Evolutionary conservation across 2,329 filamentous ascomycete genomes (phyloP).

Genomic region (Ceratocystis colombiana): DNA sequence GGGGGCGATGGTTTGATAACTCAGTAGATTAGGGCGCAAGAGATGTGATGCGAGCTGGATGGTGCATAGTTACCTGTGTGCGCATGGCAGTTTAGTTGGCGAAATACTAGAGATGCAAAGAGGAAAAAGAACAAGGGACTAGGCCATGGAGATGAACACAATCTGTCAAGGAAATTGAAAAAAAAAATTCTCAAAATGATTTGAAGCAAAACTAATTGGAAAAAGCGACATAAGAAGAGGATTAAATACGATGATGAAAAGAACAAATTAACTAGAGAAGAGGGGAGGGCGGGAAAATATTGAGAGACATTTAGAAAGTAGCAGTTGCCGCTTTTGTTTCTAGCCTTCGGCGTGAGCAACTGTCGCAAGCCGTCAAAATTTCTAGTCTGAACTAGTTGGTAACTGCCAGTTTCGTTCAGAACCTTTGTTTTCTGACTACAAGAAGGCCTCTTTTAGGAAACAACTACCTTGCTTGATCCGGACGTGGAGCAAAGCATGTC

Average conservation of each 20-base stretch:
- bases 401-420: background rate
- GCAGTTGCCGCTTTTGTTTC: background rate
- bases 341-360: background rate
- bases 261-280: background rate
- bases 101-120: background rate
- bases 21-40: background rate
- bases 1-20: too few relatives aligned
- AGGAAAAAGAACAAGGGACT: constrained; percentile 14
- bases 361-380: background rate
- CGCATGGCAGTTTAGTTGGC: background rate
- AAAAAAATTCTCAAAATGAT: background rate
- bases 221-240: too few relatives aligned
- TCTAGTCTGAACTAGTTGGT: background rate
- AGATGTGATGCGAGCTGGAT: background rate
- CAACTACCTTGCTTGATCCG: too few relatives aligned
- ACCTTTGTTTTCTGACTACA: background rate
- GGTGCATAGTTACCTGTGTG: background rate
- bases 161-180: background rate
- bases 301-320: background rate
- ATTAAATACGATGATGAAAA: background rate
- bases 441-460: background rate
- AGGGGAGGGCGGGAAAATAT: background rate
- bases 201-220: too few relatives aligned
- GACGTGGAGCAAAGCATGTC: background rate
- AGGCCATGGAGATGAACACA: background rate